Evolutionary conservation across 495 filamentous ascomycete species (phyloP).

Genomic region (Jackrogersella minutella): DNA sequence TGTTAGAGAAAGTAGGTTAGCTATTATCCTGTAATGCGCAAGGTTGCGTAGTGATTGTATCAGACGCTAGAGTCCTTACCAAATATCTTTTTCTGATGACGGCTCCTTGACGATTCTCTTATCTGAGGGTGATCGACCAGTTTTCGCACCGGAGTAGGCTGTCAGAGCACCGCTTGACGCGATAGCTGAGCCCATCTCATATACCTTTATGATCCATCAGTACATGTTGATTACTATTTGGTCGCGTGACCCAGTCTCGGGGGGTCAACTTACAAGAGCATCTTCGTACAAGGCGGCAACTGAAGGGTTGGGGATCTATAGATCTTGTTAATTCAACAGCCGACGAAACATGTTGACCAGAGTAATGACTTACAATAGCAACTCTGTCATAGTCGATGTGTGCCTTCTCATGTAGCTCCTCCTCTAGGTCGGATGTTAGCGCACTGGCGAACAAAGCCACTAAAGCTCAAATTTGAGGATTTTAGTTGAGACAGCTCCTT

Average conservation of each 20-base stretch:
- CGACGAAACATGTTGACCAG: background rate
- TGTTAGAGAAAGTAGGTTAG: slow-evolving; percentile 33
- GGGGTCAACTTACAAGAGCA: slow-evolving; percentile 69
- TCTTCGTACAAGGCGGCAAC: slow-evolving; percentile 98
- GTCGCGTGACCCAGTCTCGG: slow-evolving; percentile 19
- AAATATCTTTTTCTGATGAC: slow-evolving; percentile 87
- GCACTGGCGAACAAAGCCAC: slow-evolving; percentile 7
- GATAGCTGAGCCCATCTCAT: slow-evolving; percentile 97
- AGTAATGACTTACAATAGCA: slow-evolving; percentile 75
- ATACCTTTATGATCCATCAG: slow-evolving; percentile 59
- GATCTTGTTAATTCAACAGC: slow-evolving; percentile 31
- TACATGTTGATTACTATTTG: slow-evolving; percentile 18
- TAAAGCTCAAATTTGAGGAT: background rate
- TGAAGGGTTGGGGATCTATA: slow-evolving; percentile 84
- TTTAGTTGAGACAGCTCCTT: slow-evolving; percentile 3
- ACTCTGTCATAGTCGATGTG: slow-evolving; percentile 99
- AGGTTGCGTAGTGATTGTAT: background rate
- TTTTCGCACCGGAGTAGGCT: slow-evolving; percentile 98
- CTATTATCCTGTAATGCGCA: background rate
- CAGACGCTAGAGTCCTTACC: slow-evolving; percentile 71
- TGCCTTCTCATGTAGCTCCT: slow-evolving; percentile 96
- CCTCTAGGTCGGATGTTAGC: slow-evolving; percentile 61
- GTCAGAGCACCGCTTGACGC: slow-evolving; percentile 93
- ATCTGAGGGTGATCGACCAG: slow-evolving; percentile 93
- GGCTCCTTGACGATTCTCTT: slow-evolving; percentile 96